Base-by-base conservation (phyloP, 2,329 filamentous ascomycete species). In the Diaporthe humulicola region DNA sequence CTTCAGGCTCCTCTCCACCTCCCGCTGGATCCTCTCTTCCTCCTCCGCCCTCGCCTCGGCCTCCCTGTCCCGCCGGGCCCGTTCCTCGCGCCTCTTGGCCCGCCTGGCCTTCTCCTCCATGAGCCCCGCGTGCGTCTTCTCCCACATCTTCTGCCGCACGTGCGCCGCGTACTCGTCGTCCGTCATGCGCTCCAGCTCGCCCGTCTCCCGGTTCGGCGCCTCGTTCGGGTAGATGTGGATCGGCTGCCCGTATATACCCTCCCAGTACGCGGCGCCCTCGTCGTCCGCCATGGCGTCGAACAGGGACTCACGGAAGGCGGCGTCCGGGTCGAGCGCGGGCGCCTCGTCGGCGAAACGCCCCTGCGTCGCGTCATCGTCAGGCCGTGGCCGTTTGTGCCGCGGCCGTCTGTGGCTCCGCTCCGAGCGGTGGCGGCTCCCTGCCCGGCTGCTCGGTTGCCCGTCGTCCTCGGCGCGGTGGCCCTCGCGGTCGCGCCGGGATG, bases 211-310 rank as follows among this genome's bases (percentile, higher is more conserved):
- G 75, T 85, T 86, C 12, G 84, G 81, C 8, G 80, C 77, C 67
- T 86, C 83, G 0, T 88, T 87, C 0, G 90, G 82, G 81, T 97
- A 98, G 9, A 91, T 90, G 83, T 98, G 95, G 67, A 98, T 93
- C 0, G 97, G 96, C 82, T 98, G 96, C 1, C 95, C 96, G 84
- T 98, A 99, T n/a, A 99, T 94, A 22, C 91, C 91, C 83, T 98
- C 93, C 97, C 97, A 99, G 86, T 97, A 99, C 10, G 92, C 90
- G 2, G 97, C 97, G 61, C 96, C 97, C 85, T 99, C 97, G 81
- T 98, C 96, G 83, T 99, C 97, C 50, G 95, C 96, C 84, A 99
- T 93, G 42, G 97, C 97, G 83, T 99, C 97, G 85, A 98, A 98
- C 7, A 99, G 92, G 0, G 95, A 98, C 83, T 98, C 95, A 40